Evolutionary conservation across 371 early-diverging fungal genomes (phyloP).

Genomic region (Rhizopus sp.): DNA sequence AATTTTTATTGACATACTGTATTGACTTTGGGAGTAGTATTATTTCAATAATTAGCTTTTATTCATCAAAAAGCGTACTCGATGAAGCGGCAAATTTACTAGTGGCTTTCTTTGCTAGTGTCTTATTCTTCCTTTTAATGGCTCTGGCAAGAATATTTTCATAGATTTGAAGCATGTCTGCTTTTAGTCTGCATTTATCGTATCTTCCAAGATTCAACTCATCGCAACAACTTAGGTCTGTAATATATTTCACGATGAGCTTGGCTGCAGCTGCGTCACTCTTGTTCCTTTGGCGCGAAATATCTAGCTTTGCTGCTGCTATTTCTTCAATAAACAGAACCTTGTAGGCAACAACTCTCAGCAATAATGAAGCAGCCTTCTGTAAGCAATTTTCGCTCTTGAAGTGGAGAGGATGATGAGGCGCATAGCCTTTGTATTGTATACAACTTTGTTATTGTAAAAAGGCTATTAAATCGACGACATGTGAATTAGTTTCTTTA

Average conservation of each 20-base stretch:
- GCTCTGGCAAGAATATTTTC: slow-evolving; percentile 6
- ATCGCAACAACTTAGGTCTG: slow-evolving; percentile 5
- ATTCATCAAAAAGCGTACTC: slow-evolving; percentile 3
- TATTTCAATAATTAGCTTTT: background rate
- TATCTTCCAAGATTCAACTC: slow-evolving; percentile 4
- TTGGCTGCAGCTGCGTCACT: slow-evolving; percentile 5
- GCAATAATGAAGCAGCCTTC: slow-evolving; percentile 9
- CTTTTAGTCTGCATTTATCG: slow-evolving; percentile 4
- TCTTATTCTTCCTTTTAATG: slow-evolving; percentile 4
- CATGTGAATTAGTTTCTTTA: too few species aligned
- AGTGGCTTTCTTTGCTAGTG: slow-evolving; percentile 1
- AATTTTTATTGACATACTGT: background rate
- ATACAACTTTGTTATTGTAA: too few species aligned
- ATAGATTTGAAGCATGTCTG: slow-evolving; percentile 8
- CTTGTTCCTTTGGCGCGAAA: slow-evolving; percentile 4
- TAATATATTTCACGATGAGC: slow-evolving; percentile 1
- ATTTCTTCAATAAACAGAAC: slow-evolving; percentile 1
- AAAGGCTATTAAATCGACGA: too few species aligned
- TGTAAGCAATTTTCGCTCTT: background rate
- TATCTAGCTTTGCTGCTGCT: background rate
- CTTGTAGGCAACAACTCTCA: slow-evolving; percentile 3
- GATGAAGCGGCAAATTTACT: slow-evolving; percentile 1
- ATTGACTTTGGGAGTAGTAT: background rate
- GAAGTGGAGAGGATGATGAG: too few species aligned
- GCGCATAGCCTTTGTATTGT: too few species aligned